Conservation (phyloP, 1,284 basidiomycete species). For the Cryptococcus sp. region DNA sequence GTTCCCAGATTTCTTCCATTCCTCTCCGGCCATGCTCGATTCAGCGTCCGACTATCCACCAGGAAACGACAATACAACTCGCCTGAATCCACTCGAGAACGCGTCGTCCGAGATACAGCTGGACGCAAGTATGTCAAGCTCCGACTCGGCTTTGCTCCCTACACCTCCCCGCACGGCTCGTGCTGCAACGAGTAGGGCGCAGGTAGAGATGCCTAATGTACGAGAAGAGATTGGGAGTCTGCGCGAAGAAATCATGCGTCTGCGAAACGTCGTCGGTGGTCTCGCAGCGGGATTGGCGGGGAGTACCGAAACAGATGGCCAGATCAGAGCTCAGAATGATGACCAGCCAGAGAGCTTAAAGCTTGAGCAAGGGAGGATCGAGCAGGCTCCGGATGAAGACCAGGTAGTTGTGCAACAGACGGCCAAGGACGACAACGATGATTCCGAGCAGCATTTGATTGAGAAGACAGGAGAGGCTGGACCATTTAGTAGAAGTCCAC, state of each 20-base stretch:
- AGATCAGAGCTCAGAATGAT: background rate
- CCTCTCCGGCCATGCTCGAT: constrained; percentile 1
- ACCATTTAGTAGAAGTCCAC: background rate
- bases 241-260: constrained; percentile 36
- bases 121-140: background rate
- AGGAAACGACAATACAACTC: background rate
- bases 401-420: constrained; percentile 86
- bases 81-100: too few relatives aligned
- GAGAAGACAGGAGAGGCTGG: background rate
- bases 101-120: background rate
- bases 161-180: constrained; percentile 1
- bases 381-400: background rate
- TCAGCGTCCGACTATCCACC: background rate
- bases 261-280: constrained; percentile 39
- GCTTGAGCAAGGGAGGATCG: background rate
- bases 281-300: constrained; percentile 25
- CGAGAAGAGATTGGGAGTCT: constrained; percentile 35
- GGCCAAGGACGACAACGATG: constrained; percentile 79
- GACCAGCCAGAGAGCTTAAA: too few relatives aligned
- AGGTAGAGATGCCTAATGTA: constrained; percentile 20
- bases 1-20: constrained; percentile 42
- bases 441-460: constrained; percentile 46
- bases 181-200: constrained; percentile 5
- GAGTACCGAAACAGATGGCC: background rate
- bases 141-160: background rate